Base-by-base conservation (phyloP, 495 filamentous ascomycete species). In the Aspergillus sparsus region DNA sequence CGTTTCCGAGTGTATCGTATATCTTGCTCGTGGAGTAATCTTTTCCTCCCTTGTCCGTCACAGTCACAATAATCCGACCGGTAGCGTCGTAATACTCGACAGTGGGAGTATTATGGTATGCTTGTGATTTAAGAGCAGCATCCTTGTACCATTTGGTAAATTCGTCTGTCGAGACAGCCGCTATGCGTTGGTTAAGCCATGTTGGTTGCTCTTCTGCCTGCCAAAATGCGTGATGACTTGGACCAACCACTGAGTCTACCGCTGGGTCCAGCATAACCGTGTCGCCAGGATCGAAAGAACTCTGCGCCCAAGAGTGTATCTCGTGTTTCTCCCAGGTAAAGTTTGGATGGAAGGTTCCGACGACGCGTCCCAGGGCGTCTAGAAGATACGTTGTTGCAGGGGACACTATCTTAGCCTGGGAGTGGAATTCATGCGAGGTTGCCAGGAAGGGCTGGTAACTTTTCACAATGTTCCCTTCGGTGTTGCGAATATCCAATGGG, bases 81-180 rank as follows among this genome's bases (percentile, higher is more conserved):
- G 64, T 8, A 2, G 62, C 8, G 53, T 75, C 71, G 7, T 66
- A 21, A 33, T 66, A 53, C 1, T 16, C 41, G 1, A 47, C 55
- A 1, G 37, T 45, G 4, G 73, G 69, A 6, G 73, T 74, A 27
- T 68, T 57, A 4, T 55, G 57, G 59, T 75, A 59, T 2, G 18
- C 21, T 9, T 37, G 58, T 0, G 68, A n/a, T 47, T 71, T 65
- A 7, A 31, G 11, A 1, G 70, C 69, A 0, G 66, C 66, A 15
- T 8, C 6, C 8, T 58, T 21, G 10, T 52, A n/a, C 36, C 2
- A 32, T 18, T 5, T 7, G 7, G 0, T 16, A 8, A 6, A 11
- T 1, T 0, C 33, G 0, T 7, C 31, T 47, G 21, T 39, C 11
- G 3, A 6, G 11, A 8, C 35, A 34, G 12, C 2, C 2, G 6